Conservation (phyloP, 2,329 filamentous ascomycete genomes). For the Karstenula rhodostoma region DNA sequence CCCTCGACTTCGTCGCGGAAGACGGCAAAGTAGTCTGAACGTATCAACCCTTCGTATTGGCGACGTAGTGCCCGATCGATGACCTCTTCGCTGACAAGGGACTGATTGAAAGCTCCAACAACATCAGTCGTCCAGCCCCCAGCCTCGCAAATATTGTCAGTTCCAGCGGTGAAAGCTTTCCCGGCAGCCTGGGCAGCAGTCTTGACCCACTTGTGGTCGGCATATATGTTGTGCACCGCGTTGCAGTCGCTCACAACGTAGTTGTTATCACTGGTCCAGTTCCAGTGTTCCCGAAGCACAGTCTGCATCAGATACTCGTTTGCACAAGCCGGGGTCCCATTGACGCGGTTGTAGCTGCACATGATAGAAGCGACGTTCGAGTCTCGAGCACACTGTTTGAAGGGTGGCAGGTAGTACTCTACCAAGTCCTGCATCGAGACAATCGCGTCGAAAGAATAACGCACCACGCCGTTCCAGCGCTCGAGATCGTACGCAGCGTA, state of each 20-base stretch:
- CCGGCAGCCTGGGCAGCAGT: slow-evolving; percentile 54
- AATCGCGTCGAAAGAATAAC: slow-evolving; percentile 63
- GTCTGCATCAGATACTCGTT: slow-evolving; percentile 69
- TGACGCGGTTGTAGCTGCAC: slow-evolving; percentile 70
- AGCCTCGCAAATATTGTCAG: slow-evolving; percentile 62
- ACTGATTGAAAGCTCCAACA: slow-evolving; percentile 23
- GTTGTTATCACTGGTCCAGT: slow-evolving; percentile 67
- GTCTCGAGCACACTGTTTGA: slow-evolving; percentile 61
- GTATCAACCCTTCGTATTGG: slow-evolving; percentile 63
- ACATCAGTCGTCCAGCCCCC: slow-evolving; percentile 41
- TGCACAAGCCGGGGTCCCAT: slow-evolving; percentile 71
- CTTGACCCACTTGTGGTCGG: slow-evolving; percentile 54
- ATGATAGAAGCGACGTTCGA: slow-evolving; percentile 58
- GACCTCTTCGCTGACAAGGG: slow-evolving; percentile 52
- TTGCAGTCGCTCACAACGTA: slow-evolving; percentile 74
- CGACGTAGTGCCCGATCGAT: slow-evolving; percentile 61
- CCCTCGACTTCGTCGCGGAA: not conserved
- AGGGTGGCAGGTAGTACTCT: slow-evolving; percentile 73
- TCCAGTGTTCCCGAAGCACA: slow-evolving; percentile 71
- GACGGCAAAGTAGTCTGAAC: slow-evolving; percentile 62
- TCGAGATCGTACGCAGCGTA: slow-evolving; percentile 48
- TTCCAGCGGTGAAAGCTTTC: slow-evolving; percentile 59
- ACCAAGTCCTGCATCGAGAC: slow-evolving; percentile 69
- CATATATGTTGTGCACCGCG: slow-evolving; percentile 66
- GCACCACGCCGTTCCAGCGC: slow-evolving; percentile 37